These are phyloP conservation scores for Micractinium conductrix DNA, from an alignment of 139 green algal species.

Conservation along the genomic window DNA sequence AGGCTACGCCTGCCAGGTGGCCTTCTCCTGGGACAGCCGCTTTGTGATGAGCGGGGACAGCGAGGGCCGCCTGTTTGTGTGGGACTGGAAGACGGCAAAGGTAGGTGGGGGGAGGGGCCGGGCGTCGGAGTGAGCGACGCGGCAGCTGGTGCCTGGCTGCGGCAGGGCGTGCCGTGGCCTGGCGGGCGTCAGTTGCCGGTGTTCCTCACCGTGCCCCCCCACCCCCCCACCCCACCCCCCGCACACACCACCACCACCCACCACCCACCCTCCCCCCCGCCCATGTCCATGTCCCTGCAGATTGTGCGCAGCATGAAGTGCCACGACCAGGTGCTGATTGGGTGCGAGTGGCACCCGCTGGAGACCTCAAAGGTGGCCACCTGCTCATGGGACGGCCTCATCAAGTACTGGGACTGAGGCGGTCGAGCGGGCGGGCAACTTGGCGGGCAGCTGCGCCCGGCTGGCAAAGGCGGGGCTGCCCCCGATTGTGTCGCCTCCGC, in stretches of 20 bases:
- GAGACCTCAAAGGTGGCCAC: constrained; percentile 88
- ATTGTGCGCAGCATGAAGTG: constrained; percentile 56
- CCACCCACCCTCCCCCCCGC: too few relatives aligned
- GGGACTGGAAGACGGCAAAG: constrained; percentile 96
- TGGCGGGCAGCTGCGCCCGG: too few relatives aligned
- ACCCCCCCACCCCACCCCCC: background rate
- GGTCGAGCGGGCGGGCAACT: too few relatives aligned
- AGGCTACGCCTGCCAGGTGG: constrained; percentile 57
- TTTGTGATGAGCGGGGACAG: constrained; percentile 92
- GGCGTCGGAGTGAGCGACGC: background rate
- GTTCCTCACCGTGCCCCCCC: background rate
- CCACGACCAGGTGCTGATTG: constrained; percentile 95
- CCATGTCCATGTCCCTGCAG: constrained; percentile 10
- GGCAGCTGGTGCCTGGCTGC: background rate
- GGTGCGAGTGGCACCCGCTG: constrained; percentile 92
- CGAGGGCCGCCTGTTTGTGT: constrained; percentile 93
- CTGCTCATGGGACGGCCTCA: constrained; percentile 94
- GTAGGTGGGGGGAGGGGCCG: constrained; percentile 33
- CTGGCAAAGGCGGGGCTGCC: too few relatives aligned
- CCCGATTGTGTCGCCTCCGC: too few relatives aligned
- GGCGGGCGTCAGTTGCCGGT: background rate
- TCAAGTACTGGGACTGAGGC: constrained; percentile 82
- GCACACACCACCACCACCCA: background rate
- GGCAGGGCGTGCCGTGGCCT: too few relatives aligned
- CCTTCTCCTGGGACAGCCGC: constrained; percentile 81